Evolutionary conservation across 768 basidiomycete genomes (phyloP).

Genomic region (Dacryopinax spathularia): DNA sequence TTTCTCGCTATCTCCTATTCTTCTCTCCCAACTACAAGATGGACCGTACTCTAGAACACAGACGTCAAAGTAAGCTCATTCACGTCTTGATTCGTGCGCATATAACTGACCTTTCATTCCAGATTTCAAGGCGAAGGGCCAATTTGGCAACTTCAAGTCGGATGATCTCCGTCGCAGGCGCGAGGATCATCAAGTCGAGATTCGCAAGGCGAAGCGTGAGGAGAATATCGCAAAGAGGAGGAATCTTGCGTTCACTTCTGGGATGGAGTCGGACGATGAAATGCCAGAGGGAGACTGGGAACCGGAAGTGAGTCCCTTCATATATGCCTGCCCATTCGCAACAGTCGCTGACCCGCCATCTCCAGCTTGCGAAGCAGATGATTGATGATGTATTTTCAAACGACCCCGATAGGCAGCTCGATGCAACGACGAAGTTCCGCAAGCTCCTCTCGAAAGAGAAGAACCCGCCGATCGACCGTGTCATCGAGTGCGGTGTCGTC

Average conservation of each 20-base stretch:
- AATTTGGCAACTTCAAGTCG: constrained; percentile 47
- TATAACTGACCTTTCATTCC: neutral
- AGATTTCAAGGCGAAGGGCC: constrained; percentile 85
- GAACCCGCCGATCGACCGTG: constrained; percentile 96
- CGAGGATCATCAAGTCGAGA: constrained; percentile 98
- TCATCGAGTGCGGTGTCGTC: constrained; percentile 94
- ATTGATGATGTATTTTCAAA: constrained; percentile 84
- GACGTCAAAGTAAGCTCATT: neutral
- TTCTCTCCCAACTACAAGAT: neutral
- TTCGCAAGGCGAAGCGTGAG: constrained; percentile 94
- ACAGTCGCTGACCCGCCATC: neutral
- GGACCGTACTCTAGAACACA: constrained; percentile 1
- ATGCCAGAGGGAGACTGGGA: constrained; percentile 47
- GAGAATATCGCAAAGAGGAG: constrained; percentile 97
- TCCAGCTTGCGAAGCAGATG: constrained; percentile 79
- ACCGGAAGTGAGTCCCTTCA: constrained; percentile 44
- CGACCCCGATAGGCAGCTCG: constrained; percentile 79
- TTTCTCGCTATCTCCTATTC: neutral
- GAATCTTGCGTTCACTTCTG: constrained; percentile 67
- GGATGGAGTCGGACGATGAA: constrained; percentile 87
- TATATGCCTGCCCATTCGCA: neutral
- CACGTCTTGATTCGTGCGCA: neutral
- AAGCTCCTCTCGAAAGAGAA: constrained; percentile 98
- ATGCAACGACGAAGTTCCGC: constrained; percentile 96
- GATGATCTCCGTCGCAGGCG: constrained; percentile 92